Evolutionary conservation across 148 eudicot species (phyloP).

Genomic region (Fallopia convolvulus): DNA sequence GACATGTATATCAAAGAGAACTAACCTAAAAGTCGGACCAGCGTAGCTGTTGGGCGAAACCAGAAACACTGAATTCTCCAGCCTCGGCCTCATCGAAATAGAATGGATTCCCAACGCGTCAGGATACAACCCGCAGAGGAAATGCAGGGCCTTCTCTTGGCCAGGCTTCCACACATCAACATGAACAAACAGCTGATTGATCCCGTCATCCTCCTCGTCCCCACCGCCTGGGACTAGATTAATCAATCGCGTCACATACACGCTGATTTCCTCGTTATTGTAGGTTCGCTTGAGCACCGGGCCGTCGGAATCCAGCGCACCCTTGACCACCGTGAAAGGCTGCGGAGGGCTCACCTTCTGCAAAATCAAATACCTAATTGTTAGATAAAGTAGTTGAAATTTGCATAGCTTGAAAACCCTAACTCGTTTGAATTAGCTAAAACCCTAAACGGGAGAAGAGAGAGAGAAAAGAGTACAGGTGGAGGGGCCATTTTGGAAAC

Average conservation of each 20-base stretch:
- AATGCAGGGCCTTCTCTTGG: slow-evolving; percentile 46
- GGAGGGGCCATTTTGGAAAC: slow-evolving; percentile 66
- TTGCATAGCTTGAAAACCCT: neutral
- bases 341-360: slow-evolving; percentile 80
- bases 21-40: slow-evolving; percentile 82
- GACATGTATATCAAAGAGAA: slow-evolving; percentile 8
- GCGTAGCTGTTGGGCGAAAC: slow-evolving; percentile 37
- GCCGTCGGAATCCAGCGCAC: slow-evolving; percentile 60
- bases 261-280: slow-evolving; percentile 62
- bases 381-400: neutral
- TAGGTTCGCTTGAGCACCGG: slow-evolving; percentile 57
- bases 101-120: slow-evolving; percentile 95
- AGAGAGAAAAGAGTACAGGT: slow-evolving; percentile 21
- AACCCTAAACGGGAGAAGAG: slow-evolving; percentile 9
- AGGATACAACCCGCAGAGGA: slow-evolving; percentile 86
- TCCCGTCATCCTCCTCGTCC: slow-evolving; percentile 49
- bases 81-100: slow-evolving; percentile 66
- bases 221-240: slow-evolving; percentile 37
- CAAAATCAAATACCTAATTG: neutral
- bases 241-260: slow-evolving; percentile 74
- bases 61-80: slow-evolving; percentile 35
- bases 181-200: slow-evolving; percentile 82
- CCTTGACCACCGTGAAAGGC: slow-evolving; percentile 58
- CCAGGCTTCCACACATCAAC: slow-evolving; percentile 68
- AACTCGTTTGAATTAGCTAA: slow-evolving; percentile 12